Percentiles rank a stretch among this genome's conserved stretches.
These are phyloP conservation scores for Mycena capillaripes DNA, from an alignment of 768 basidiomycete genomes.

Conservation along the genomic window DNA sequence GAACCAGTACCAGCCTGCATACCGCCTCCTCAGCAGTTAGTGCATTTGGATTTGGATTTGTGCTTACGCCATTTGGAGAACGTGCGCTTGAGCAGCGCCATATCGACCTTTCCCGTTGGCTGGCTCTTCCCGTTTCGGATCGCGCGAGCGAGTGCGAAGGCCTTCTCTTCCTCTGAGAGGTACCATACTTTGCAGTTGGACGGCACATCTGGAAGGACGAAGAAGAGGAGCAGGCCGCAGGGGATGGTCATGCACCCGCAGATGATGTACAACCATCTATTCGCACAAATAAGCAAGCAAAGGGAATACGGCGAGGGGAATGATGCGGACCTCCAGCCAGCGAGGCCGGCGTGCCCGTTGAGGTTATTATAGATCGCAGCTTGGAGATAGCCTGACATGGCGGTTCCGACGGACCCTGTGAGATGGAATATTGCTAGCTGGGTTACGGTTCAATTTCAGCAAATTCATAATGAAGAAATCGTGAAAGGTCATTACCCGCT, in stretches of 20 bases:
- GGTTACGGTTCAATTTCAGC: neutral
- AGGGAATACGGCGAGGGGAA: neutral
- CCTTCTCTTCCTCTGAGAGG: slow-evolving; percentile 40
- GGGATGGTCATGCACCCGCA: slow-evolving; percentile 45
- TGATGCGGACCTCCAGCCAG: slow-evolving; percentile 40
- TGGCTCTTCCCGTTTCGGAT: slow-evolving; percentile 38
- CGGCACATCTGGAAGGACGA: slow-evolving; percentile 42
- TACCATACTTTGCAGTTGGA: slow-evolving; percentile 43
- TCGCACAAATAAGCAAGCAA: neutral
- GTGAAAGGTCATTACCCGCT: slow-evolving; percentile 23
- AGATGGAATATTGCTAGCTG: slow-evolving; percentile 44
- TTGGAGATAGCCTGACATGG: slow-evolving; percentile 44
- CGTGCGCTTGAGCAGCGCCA: slow-evolving; percentile 38
- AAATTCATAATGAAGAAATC: neutral
- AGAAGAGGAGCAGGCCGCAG: slow-evolving; percentile 38
- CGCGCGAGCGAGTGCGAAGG: slow-evolving; percentile 39
- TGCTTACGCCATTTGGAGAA: slow-evolving; percentile 40
- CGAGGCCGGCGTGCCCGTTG: slow-evolving; percentile 39
- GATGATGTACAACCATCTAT: slow-evolving; percentile 44
- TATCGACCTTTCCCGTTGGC: slow-evolving; percentile 37
- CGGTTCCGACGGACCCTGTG: slow-evolving; percentile 41
- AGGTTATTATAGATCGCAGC: slow-evolving; percentile 42
- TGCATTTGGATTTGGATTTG: too few relatives aligned
- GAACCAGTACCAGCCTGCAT: slow-evolving; percentile 42
- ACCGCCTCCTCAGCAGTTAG: neutral